Percentiles rank a stretch among this genome's conserved stretches.
phyloP scores from a whole-genome alignment of 805 yeast species.

The Tetrapisispora namnaoensis region DNA sequence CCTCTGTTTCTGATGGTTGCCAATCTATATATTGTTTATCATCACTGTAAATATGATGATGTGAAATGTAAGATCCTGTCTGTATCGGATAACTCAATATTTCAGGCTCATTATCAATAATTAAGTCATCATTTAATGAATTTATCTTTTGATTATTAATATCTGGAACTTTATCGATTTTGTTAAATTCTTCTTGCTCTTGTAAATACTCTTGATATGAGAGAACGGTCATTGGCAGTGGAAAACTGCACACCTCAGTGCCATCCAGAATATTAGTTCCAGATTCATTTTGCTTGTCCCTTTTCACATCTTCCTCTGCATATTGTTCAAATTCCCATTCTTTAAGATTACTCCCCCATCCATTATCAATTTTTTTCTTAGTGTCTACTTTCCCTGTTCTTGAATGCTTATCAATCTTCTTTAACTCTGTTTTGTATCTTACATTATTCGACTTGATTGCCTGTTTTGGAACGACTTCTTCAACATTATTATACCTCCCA shows the following conservation, averaged over 20 bases:
- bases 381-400: slow-evolving; percentile 78
- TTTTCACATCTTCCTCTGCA: slow-evolving; percentile 55
- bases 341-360: slow-evolving; percentile 76
- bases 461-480: slow-evolving; percentile 39
- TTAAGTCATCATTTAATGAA: background rate
- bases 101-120: background rate
- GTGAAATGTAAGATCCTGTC: slow-evolving; percentile 41
- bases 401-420: slow-evolving; percentile 69
- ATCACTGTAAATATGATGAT: slow-evolving; percentile 61
- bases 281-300: slow-evolving; percentile 44
- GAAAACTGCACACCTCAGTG: slow-evolving; percentile 13
- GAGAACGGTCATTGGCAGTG: slow-evolving; percentile 12
- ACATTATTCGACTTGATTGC: slow-evolving; percentile 20
- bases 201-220: slow-evolving; percentile 81
- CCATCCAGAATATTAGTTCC: slow-evolving; percentile 43
- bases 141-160: background rate
- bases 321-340: slow-evolving; percentile 57
- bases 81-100: background rate
- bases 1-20: background rate
- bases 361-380: slow-evolving; percentile 70
- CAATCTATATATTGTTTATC: background rate
- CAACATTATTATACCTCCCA: slow-evolving; percentile 51
- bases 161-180: background rate
- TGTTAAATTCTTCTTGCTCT: slow-evolving; percentile 4
- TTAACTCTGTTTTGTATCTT: slow-evolving; percentile 8